Base-by-base conservation (phyloP, 176 grass and related monocot genomes). In the Oryza glaberrima region DNA sequence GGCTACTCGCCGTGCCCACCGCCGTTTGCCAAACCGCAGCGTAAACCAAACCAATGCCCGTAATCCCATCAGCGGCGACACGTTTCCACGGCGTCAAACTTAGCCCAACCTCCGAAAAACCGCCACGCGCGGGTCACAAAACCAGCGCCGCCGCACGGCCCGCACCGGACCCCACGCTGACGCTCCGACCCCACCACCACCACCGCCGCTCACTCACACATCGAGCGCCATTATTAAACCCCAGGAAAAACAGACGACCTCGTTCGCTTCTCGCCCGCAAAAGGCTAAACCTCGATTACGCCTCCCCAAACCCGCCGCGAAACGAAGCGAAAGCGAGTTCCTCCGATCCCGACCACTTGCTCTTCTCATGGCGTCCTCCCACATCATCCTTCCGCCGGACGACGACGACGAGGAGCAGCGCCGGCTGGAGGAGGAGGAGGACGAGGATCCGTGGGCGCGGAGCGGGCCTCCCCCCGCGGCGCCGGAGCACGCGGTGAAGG, bases 341-440 rank as follows among this genome's bases (percentile, higher is more conserved):
- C 75, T 44, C 45, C 44, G 32, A 70, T 69, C 63, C 40, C 4
- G 4, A 19, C 45, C 75, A 8, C 51, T 3, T 2, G 0, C 35
- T 36, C 4, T 0, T 7, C 28, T 61, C 61, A 87, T 94, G 89
- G 71, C 92, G 87, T 85, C 86, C 38, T 87, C 86, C 47, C 86
- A 79, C 83, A 85, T 88, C 86, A 92, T 88, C 64, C 89, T 91
- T 73, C 87, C 87, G 30, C 85, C 82, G 81, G 92, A 84, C 16
- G 81, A 83, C 69, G 52, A 76, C 65, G 88, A 90, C 3, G 79
- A 73, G 38, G 46, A 82, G 74, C 17, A 10, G 54, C 44, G 36
- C 20, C 23, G 20, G 73, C 41, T 12, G 77, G 82, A 45, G 81
- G 45, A 56, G 13, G 81, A 87, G 34, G 76, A 43, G 6, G 77